Evolutionary conservation across 441 rosid genomes (phyloP).

Genomic region (Bruguiera hainesii): DNA sequence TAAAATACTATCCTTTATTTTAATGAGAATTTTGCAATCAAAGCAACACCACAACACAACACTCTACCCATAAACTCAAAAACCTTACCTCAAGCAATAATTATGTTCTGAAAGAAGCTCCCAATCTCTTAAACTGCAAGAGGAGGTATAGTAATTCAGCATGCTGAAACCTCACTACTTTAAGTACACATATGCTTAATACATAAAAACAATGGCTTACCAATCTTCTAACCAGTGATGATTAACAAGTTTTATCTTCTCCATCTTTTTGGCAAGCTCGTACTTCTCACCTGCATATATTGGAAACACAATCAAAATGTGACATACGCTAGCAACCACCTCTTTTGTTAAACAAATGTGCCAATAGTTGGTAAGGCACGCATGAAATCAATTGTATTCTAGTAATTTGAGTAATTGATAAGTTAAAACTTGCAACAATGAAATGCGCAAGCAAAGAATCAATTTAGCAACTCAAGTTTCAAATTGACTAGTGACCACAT

Average conservation of each 20-base stretch:
- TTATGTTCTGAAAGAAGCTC: constrained; percentile 72
- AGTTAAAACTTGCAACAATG: neutral
- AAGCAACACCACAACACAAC: neutral
- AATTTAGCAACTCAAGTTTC: neutral
- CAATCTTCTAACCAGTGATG: constrained; percentile 94
- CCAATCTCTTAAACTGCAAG: constrained; percentile 82
- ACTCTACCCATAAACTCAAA: constrained; percentile 1
- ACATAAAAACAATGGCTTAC: constrained; percentile 30
- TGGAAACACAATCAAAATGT: too few relatives aligned
- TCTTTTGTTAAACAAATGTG: too few relatives aligned
- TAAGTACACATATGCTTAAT: neutral
- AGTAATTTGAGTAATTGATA: too few relatives aligned
- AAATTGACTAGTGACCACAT: neutral
- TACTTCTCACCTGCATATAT: constrained; percentile 74
- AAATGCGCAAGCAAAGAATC: neutral
- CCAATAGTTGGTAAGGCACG: too few relatives aligned
- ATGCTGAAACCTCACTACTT: neutral
- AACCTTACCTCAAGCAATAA: constrained; percentile 67
- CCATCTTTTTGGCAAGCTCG: constrained; percentile 74
- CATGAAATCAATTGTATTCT: too few relatives aligned
- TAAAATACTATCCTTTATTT: too few relatives aligned
- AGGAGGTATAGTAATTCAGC: constrained; percentile 1
- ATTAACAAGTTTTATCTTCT: constrained; percentile 78
- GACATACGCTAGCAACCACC: too few relatives aligned
- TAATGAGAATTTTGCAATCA: too few relatives aligned